phyloP scores from a whole-genome alignment of 306 rosid species.

The Glycine soja region DNA sequence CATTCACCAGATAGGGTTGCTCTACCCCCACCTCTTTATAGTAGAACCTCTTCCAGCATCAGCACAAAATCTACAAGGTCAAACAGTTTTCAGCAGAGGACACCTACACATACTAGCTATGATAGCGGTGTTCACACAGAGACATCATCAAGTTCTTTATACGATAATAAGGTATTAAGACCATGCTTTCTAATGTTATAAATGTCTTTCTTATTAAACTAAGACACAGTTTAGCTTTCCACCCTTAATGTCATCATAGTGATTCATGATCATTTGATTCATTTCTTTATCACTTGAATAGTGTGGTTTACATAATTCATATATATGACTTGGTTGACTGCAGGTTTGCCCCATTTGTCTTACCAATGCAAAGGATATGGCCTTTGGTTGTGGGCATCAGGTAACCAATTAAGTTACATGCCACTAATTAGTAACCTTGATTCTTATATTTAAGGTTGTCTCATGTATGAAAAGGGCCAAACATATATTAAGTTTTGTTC shows the following conservation, averaged over 20 bases:
- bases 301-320: background rate
- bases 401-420: conserved; percentile 50
- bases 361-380: conserved; percentile 74
- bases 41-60: conserved; percentile 48
- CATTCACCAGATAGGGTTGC: conserved; percentile 69
- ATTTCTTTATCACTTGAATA: conserved; percentile 10
- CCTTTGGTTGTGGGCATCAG: conserved; percentile 95
- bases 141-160: conserved; percentile 56
- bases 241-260: conserved; percentile 12
- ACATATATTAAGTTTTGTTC: background rate
- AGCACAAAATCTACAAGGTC: conserved; percentile 47
- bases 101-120: conserved; percentile 37
- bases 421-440: conserved; percentile 4
- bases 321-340: conserved; percentile 28
- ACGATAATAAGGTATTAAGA: conserved; percentile 73
- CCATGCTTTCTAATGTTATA: conserved; percentile 19
- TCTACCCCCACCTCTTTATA: conserved; percentile 76
- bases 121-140: conserved; percentile 48
- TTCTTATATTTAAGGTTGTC: conserved; percentile 25
- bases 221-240: background rate
- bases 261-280: background rate
- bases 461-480: background rate
- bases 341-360: conserved; percentile 89
- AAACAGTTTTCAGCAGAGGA: conserved; percentile 55
- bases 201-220: conserved; percentile 3